phyloP scores from a whole-genome alignment of 306 rosid genomes.

The Trifolium fragiferum region DNA sequence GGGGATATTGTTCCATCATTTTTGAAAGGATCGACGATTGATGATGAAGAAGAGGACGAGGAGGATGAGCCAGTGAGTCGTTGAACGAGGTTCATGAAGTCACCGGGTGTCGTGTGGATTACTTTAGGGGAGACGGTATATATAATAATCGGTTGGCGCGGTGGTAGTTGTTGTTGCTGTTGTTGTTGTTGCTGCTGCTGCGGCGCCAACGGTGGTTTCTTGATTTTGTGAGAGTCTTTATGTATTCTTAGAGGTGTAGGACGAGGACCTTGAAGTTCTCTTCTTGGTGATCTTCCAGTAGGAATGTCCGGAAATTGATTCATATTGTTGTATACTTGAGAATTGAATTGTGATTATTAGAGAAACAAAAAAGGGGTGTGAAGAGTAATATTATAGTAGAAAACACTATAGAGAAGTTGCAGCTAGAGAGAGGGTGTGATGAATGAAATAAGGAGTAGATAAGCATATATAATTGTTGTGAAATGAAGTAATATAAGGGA shows the following conservation, averaged over 20 bases:
- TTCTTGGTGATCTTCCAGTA: slow-evolving; percentile 61
- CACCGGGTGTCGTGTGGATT: slow-evolving; percentile 77
- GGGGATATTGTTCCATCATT: slow-evolving; percentile 47
- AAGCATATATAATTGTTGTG: slow-evolving; percentile 30
- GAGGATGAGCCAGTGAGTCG: slow-evolving; percentile 73
- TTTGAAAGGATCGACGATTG: slow-evolving; percentile 34
- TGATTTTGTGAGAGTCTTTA: slow-evolving; percentile 81
- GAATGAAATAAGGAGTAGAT: slow-evolving; percentile 10
- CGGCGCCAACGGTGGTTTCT: slow-evolving; percentile 69
- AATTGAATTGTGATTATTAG: background rate
- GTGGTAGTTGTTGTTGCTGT: slow-evolving; percentile 39
- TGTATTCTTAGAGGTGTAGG: slow-evolving; percentile 70
- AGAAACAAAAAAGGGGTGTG: background rate
- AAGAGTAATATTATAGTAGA: background rate
- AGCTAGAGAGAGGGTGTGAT: background rate
- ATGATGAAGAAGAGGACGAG: background rate
- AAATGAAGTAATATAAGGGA: slow-evolving; percentile 30
- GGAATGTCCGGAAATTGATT: slow-evolving; percentile 41
- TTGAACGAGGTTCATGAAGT: slow-evolving; percentile 83
- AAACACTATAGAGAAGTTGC: background rate
- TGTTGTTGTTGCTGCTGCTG: background rate
- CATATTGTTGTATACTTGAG: slow-evolving; percentile 31
- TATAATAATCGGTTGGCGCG: slow-evolving; percentile 73
- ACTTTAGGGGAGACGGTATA: slow-evolving; percentile 82
- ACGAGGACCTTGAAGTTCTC: slow-evolving; percentile 82